These are phyloP conservation scores for Lojkania enalia DNA, from an alignment of 2,329 filamentous ascomycete species.

Conservation along the genomic window DNA sequence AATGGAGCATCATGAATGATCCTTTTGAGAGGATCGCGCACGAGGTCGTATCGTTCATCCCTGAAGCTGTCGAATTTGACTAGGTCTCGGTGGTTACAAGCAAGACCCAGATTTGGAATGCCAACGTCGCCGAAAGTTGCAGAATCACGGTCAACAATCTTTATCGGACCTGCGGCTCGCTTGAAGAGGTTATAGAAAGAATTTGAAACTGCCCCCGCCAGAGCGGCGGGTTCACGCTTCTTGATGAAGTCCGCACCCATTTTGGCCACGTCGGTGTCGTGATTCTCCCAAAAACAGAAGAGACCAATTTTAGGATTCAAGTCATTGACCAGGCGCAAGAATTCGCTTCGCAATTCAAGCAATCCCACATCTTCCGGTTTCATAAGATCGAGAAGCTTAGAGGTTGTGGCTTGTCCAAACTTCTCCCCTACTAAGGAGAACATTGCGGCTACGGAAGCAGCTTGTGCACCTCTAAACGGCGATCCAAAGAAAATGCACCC, in stretches of 20 bases:
- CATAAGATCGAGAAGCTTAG: conserved; percentile 8
- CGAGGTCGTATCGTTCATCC: conserved; percentile 5
- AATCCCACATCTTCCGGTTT: conserved; percentile 2
- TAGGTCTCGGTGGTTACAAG: conserved; percentile 11
- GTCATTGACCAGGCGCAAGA: conserved; percentile 3
- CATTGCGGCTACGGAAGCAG: conserved; percentile 8
- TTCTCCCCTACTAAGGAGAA: conserved; percentile 3
- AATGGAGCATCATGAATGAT: conserved; percentile 6
- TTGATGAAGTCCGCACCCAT: conserved; percentile 5
- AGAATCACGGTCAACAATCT: conserved; percentile 5
- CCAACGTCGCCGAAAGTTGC: conserved; percentile 2
- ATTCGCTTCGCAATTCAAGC: conserved; percentile 4
- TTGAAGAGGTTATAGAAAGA: conserved; percentile 3
- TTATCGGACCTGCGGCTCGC: not conserved
- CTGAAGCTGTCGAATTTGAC: conserved; percentile 11
- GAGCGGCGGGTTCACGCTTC: not conserved
- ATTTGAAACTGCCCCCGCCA: not conserved
- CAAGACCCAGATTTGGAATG: conserved; percentile 4
- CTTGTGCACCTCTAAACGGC: conserved; percentile 4
- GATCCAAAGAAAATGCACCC: conserved; percentile 10
- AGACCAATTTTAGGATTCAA: conserved; percentile 4
- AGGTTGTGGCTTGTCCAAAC: conserved; percentile 1
- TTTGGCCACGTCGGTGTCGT: conserved; percentile 6
- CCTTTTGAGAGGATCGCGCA: conserved; percentile 5
- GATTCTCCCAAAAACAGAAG: conserved; percentile 8